These are phyloP conservation scores for Protomyces pachydermus DNA, from an alignment of 1,139 yeast genomes.

Conservation along the genomic window DNA sequence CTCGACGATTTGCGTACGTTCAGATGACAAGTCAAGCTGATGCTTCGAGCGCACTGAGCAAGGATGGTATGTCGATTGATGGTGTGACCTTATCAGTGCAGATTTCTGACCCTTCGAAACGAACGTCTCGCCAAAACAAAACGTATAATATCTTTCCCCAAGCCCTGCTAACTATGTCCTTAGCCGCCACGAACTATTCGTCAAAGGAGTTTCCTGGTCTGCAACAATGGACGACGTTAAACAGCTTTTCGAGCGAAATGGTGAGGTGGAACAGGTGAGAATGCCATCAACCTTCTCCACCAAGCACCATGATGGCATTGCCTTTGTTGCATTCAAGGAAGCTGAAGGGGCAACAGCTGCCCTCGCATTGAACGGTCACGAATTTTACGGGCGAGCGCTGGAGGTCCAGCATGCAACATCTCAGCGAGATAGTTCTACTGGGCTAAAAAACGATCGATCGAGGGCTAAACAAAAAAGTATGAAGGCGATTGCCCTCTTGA, in stretches of 20 bases:
- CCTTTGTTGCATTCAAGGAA: constrained; percentile 1
- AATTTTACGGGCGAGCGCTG: constrained; percentile 30
- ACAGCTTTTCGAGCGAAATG: constrained; percentile 43
- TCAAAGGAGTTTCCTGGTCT: constrained; percentile 51
- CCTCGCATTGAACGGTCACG: neutral
- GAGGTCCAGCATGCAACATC: neutral
- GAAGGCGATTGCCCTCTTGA: constrained; percentile 34
- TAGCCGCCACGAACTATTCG: constrained; percentile 47
- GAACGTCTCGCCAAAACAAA: neutral
- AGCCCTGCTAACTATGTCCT: constrained; percentile 44
- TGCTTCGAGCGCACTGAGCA: constrained; percentile 49
- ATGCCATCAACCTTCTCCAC: constrained; percentile 42
- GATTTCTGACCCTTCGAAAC: constrained; percentile 20
- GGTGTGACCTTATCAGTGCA: constrained; percentile 28
- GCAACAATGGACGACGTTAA: constrained; percentile 36
- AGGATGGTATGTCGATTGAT: constrained; percentile 44
- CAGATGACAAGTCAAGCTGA: constrained; percentile 48
- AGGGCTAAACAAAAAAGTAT: neutral
- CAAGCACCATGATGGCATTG: constrained; percentile 18
- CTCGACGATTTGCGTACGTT: constrained; percentile 70
- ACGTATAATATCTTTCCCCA: constrained; percentile 44
- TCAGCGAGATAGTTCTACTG: no score
- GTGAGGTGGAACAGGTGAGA: constrained; percentile 49
- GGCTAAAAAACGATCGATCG: neutral
- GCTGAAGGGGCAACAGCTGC: constrained; percentile 2